Evolutionary conservation across 371 early-diverging fungal genomes (phyloP).

Genomic region (Smittium mucronatum): DNA sequence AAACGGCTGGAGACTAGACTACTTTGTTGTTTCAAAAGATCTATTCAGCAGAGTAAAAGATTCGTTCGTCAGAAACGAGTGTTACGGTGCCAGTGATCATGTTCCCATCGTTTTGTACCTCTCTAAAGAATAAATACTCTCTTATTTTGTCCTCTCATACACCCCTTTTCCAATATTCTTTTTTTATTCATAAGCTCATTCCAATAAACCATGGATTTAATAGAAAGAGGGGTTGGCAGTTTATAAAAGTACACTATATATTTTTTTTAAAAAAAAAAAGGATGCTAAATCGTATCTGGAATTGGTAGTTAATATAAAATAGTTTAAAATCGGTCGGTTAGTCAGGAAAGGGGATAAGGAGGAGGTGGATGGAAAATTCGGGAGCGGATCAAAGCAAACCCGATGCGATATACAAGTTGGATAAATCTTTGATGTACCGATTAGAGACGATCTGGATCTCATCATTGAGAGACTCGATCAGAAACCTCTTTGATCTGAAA

Average conservation of each 20-base stretch:
- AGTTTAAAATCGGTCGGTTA: no score
- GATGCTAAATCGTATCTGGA: no score
- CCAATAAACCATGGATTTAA: not conserved
- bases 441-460: slow-evolving; percentile 22
- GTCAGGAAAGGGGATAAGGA: no score
- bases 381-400: no score
- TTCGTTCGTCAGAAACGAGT: slow-evolving; percentile 56
- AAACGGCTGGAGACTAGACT: slow-evolving; percentile 83
- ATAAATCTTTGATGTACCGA: slow-evolving; percentile 15
- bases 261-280: not conserved
- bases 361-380: no score
- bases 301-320: no score
- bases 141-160: not conserved
- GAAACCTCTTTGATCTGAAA: not conserved
- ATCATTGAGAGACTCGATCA: slow-evolving; percentile 21
- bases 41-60: slow-evolving; percentile 46
- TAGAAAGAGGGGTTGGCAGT: not conserved
- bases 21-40: slow-evolving; percentile 59
- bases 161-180: not conserved
- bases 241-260: not conserved
- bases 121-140: slow-evolving; percentile 22
- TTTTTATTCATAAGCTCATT: not conserved
- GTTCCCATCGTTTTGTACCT: slow-evolving; percentile 58
- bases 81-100: slow-evolving; percentile 86
- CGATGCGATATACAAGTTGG: slow-evolving; percentile 19